These are phyloP conservation scores for Flammula alnicola DNA, from an alignment of 1,284 basidiomycete genomes.

Conservation along the genomic window DNA sequence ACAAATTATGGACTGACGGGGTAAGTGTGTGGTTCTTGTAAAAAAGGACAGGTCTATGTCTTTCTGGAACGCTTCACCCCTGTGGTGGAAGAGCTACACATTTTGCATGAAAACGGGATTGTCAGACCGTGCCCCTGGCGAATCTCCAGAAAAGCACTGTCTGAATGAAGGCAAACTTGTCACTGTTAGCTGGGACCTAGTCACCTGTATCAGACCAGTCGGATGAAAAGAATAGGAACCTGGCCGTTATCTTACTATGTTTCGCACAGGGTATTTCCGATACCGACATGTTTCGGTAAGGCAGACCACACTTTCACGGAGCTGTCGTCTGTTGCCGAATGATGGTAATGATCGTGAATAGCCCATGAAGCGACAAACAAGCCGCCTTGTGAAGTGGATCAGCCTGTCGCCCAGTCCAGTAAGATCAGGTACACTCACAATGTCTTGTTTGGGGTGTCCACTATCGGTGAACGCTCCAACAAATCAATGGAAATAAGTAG, in stretches of 20 bases:
- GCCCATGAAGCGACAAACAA: neutral
- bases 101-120: neutral
- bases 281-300: neutral
- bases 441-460: too few species aligned
- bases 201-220: neutral
- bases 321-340: neutral
- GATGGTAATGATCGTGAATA: neutral
- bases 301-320: conserved; percentile 2
- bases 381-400: too few species aligned
- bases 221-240: neutral
- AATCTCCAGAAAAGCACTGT: neutral
- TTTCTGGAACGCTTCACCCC: neutral
- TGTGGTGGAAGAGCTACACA: neutral
- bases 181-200: neutral
- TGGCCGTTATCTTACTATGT: neutral
- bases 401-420: too few species aligned
- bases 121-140: neutral
- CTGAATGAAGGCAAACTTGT: too few species aligned
- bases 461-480: too few species aligned
- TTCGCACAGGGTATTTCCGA: conserved; percentile 3
- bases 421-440: too few species aligned
- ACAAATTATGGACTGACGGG: too few species aligned
- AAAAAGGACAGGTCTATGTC: neutral
- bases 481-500: too few species aligned
- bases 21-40: too few species aligned